phyloP scores from a whole-genome alignment of 371 early-diverging fungal species.

The Paramicrosporidium saccamoebae region DNA sequence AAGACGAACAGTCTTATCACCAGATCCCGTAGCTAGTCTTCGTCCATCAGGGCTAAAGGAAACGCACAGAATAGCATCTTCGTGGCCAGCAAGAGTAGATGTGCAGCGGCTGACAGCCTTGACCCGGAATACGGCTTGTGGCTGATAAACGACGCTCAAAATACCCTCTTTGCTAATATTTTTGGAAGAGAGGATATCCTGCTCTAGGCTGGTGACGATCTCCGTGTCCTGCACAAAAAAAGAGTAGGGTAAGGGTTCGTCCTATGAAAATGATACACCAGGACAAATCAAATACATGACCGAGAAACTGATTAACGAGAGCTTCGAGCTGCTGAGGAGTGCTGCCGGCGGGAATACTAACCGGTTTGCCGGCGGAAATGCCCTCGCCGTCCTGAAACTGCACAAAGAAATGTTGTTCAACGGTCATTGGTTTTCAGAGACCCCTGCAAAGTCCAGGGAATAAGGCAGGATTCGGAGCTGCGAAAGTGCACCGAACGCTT shows the following conservation, averaged over 20 bases:
- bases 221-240: conserved; percentile 57
- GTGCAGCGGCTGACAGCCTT: conserved; percentile 63
- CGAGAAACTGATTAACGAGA: conserved; percentile 53
- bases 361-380: conserved; percentile 36
- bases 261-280: conserved; percentile 5
- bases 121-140: conserved; percentile 75
- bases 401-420: conserved; percentile 13
- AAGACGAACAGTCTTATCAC: conserved; percentile 73
- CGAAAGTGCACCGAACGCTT: no score
- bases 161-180: conserved; percentile 44
- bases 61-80: conserved; percentile 60
- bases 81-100: conserved; percentile 54
- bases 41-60: conserved; percentile 71
- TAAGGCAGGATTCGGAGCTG: no score
- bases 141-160: conserved; percentile 51
- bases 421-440: background rate
- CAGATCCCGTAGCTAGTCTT: conserved; percentile 69
- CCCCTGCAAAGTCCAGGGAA: conserved; percentile 1
- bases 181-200: conserved; percentile 27
- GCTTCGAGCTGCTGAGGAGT: conserved; percentile 52
- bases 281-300: conserved; percentile 12
- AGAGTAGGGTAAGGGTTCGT: conserved; percentile 61
- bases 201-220: conserved; percentile 24
- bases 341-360: conserved; percentile 43
- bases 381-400: conserved; percentile 53